Base-by-base conservation (phyloP, 257 asterid genomes). In the Solanum chaucha region DNA sequence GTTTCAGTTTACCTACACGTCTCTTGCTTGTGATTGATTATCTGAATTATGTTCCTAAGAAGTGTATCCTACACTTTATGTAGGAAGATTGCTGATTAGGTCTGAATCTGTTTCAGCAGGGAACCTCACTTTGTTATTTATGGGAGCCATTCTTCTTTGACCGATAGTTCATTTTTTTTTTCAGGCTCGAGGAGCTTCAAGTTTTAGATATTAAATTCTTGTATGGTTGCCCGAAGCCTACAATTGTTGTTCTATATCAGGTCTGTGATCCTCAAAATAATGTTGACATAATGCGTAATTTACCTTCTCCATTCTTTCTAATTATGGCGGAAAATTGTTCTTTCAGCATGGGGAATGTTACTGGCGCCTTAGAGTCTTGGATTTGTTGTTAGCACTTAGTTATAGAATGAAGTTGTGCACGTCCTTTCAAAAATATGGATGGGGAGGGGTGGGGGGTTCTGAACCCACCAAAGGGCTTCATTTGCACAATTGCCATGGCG, bases 181-280 rank as follows among this genome's bases (percentile, higher is more conserved):
- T 75, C 95, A 96, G 98, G 95, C 98, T 96, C 46, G 98, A 94
- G 93, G 99, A 96, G 91, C 98, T 96, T 88, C 99, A 96, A 87
- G 99, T 96, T 91, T 90, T 96, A 95, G 99, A 96, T 91, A 95
- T 96, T 91, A 96, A 96, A 90, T 96, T 96, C 90, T 93, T 96
- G 87, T 94, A 93, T 84, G 99, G 99, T 88, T 95, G 99, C 89
- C 91, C 94, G 28, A 95, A 92, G 93, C 99, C 99, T 32, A 96
- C 99, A 55, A 94, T 96, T 61, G 99, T 94, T 85, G 98, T 96
- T 84, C 98, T 96, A 88, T 96, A 96, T 90, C 97, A 96, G 99
- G 99, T 96, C 67, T 81, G 85, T 48, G 44, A 17, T 81, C 59
- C 24, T 48, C 35, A 81, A 80, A 81, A 28, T 81, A 10, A 48